phyloP scores from a whole-genome alignment of 257 asterid genomes.

The Solanum ahanhuiri region DNA sequence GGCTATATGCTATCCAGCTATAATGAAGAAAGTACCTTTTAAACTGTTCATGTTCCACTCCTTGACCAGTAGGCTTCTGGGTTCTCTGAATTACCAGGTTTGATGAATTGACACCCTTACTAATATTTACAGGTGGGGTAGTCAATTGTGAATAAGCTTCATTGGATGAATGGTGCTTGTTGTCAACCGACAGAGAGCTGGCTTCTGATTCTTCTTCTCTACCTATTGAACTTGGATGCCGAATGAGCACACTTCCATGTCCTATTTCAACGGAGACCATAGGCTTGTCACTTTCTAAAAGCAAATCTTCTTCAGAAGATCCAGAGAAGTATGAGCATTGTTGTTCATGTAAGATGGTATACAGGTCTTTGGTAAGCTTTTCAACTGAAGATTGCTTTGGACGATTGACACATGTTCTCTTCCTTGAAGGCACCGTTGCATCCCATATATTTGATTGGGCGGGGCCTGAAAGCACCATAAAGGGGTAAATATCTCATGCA shows the following conservation, averaged over 20 bases:
- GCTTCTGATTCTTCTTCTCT: conserved; percentile 98
- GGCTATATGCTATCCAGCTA: background rate
- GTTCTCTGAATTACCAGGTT: conserved; percentile 13
- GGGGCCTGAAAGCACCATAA: conserved; percentile 47
- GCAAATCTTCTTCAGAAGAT: conserved; percentile 86
- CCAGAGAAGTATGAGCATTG: conserved; percentile 73
- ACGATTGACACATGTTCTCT: conserved; percentile 79
- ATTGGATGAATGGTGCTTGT: conserved; percentile 37
- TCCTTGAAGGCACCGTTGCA: conserved; percentile 74
- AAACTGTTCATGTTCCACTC: conserved; percentile 31
- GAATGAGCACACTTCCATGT: conserved; percentile 93
- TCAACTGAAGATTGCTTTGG: conserved; percentile 80
- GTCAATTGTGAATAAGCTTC: conserved; percentile 39
- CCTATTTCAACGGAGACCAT: conserved; percentile 98
- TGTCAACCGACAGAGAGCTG: conserved; percentile 83
- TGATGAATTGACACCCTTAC: conserved; percentile 18
- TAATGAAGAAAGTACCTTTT: conserved; percentile 46
- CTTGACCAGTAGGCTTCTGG: conserved; percentile 47
- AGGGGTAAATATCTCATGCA: conserved; percentile 1
- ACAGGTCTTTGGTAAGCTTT: conserved; percentile 84
- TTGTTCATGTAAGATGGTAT: conserved; percentile 80
- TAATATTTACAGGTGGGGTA: conserved; percentile 30
- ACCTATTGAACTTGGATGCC: conserved; percentile 72
- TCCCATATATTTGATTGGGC: conserved; percentile 69
- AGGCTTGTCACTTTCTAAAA: conserved; percentile 75